Evolutionary conservation across 2,329 filamentous ascomycete genomes (phyloP).

Genomic region (Diaporthe eres): DNA sequence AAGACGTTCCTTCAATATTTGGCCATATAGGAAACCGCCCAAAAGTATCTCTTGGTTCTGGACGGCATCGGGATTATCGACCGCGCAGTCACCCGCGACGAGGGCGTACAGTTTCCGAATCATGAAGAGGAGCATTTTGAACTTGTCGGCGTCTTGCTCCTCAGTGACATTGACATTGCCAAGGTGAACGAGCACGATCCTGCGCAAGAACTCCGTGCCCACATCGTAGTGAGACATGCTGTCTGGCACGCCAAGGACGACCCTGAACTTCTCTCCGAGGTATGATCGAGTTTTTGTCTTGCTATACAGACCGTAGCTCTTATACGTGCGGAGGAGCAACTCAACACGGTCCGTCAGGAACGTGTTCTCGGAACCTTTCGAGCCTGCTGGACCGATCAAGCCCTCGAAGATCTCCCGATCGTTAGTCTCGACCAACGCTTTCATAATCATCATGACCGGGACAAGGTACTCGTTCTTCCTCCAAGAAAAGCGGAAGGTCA

Average conservation of each 20-base stretch:
- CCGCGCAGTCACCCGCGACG: slow-evolving; percentile 90
- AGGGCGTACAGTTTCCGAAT: slow-evolving; percentile 94
- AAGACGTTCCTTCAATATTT: slow-evolving; percentile 94
- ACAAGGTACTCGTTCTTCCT: slow-evolving; percentile 97
- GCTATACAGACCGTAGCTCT: slow-evolving; percentile 87
- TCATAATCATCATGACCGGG: slow-evolving; percentile 95
- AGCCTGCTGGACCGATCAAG: slow-evolving; percentile 83
- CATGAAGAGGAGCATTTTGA: slow-evolving; percentile 95
- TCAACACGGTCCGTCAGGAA: slow-evolving; percentile 97
- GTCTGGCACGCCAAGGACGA: slow-evolving; percentile 86
- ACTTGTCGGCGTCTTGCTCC: slow-evolving; percentile 90
- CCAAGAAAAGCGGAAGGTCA: slow-evolving; percentile 98
- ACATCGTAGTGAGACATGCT: slow-evolving; percentile 90
- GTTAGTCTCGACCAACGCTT: slow-evolving; percentile 95
- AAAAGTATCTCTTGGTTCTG: slow-evolving; percentile 96
- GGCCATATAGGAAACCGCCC: slow-evolving; percentile 92
- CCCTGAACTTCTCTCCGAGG: slow-evolving; percentile 90
- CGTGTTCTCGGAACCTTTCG: slow-evolving; percentile 85
- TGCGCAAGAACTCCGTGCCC: slow-evolving; percentile 90
- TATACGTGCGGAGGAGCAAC: slow-evolving; percentile 92
- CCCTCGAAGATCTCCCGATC: slow-evolving; percentile 96
- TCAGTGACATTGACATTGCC: slow-evolving; percentile 88
- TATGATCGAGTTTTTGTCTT: slow-evolving; percentile 87
- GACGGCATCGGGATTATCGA: slow-evolving; percentile 96
- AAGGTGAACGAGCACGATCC: slow-evolving; percentile 91